phyloP scores from a whole-genome alignment of 768 basidiomycete species.

The Lentinula guzmanii region DNA sequence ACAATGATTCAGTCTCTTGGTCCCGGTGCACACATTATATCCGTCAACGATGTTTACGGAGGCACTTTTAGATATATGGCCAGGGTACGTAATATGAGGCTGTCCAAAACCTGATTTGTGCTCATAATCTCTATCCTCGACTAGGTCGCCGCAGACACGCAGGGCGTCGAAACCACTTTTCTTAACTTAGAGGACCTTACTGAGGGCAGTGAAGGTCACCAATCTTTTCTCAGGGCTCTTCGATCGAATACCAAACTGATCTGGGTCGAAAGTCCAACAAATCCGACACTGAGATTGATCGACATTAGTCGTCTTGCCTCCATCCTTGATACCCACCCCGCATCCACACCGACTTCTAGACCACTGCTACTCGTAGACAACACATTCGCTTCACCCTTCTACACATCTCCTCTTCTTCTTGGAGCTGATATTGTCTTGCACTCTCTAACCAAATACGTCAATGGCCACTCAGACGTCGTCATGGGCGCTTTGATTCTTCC shows the following conservation, averaged over 20 bases:
- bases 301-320: slow-evolving; percentile 68
- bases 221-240: slow-evolving; percentile 59
- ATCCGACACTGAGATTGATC: slow-evolving; percentile 85
- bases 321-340: slow-evolving; percentile 57
- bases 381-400: slow-evolving; percentile 93
- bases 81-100: neutral
- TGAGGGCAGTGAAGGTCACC: slow-evolving; percentile 28
- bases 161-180: slow-evolving; percentile 70
- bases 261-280: slow-evolving; percentile 95
- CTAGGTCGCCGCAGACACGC: slow-evolving; percentile 54
- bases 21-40: slow-evolving; percentile 69
- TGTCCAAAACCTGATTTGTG: neutral
- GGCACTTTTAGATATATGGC: slow-evolving; percentile 64
- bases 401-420: slow-evolving; percentile 77
- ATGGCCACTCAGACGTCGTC: slow-evolving; percentile 91
- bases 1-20: slow-evolving; percentile 76
- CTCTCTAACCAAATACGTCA: slow-evolving; percentile 84
- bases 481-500: slow-evolving; percentile 82
- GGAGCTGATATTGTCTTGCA: slow-evolving; percentile 86
- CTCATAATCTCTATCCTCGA: slow-evolving; percentile 58
- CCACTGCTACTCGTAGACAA: slow-evolving; percentile 82
- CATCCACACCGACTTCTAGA: slow-evolving; percentile 11
- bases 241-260: slow-evolving; percentile 81
- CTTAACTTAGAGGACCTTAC: slow-evolving; percentile 70
- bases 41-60: slow-evolving; percentile 92